Evolutionary conservation across 345 rosid genomes (phyloP).

Genomic region (Salix viminalis): DNA sequence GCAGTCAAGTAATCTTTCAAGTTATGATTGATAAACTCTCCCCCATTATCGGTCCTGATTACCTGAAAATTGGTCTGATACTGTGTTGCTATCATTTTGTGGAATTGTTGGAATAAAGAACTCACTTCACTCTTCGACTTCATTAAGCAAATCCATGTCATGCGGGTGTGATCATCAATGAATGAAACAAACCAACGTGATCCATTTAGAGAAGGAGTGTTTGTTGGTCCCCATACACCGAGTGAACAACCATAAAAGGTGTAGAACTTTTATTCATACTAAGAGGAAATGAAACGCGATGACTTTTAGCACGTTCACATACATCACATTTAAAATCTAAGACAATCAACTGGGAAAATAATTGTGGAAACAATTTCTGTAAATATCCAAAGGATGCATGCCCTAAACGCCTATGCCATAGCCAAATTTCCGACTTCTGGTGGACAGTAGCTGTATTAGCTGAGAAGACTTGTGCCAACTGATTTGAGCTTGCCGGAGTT

Average conservation of each 20-base stretch:
- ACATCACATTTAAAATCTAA: background rate
- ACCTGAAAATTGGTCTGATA: background rate
- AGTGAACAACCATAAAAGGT: background rate
- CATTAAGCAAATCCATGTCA: background rate
- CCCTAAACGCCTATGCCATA: background rate
- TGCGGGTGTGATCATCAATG: background rate
- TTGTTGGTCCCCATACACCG: background rate
- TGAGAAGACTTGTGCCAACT: too few relatives aligned
- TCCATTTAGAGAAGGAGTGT: background rate
- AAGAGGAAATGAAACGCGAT: background rate
- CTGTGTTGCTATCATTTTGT: background rate
- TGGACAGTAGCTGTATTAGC: accelerated
- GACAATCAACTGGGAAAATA: background rate
- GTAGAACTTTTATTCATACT: background rate
- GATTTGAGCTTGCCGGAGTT: too few relatives aligned
- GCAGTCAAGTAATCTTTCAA: background rate
- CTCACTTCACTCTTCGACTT: background rate
- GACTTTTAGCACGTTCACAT: background rate
- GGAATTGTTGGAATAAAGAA: background rate
- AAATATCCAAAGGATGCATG: background rate
- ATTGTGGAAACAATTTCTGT: background rate
- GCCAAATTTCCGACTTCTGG: too few relatives aligned
- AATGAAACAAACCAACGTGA: background rate
- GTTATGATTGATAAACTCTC: background rate
- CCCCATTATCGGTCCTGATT: background rate